Conservation (phyloP, 73 alveolate genomes). For the Paramecium sonneborni region DNA sequence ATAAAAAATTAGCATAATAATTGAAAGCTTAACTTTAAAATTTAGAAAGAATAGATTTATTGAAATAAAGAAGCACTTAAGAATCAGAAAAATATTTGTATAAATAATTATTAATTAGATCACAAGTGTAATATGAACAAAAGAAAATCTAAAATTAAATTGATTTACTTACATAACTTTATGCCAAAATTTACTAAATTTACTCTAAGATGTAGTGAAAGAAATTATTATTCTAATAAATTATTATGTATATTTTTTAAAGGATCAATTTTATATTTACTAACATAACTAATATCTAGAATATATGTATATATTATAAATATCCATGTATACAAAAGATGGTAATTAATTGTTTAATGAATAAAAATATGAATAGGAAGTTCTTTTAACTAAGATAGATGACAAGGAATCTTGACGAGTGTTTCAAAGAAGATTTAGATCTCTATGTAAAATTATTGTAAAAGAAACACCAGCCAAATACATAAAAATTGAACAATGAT, state of each 20-base stretch:
- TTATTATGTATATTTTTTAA: neutral
- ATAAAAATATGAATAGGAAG: slow-evolving; percentile 23
- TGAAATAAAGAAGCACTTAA: slow-evolving; percentile 7
- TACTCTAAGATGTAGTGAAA: slow-evolving; percentile 10
- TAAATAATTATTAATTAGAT: neutral
- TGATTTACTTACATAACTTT: neutral
- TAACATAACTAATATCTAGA: too few relatives aligned
- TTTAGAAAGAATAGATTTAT: slow-evolving; percentile 41
- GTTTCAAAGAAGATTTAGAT: slow-evolving; percentile 1
- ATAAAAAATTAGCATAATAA: neutral
- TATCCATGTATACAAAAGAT: neutral
- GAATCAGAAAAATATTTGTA: slow-evolving; percentile 24
- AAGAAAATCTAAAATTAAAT: neutral
- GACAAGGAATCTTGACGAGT: slow-evolving; percentile 22
- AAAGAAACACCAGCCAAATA: neutral
- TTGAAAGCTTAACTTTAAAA: slow-evolving; percentile 22
- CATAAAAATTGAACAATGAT: neutral
- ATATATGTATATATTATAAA: neutral
- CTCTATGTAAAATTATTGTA: neutral
- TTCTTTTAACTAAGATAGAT: slow-evolving; percentile 27
- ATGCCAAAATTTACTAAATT: neutral
- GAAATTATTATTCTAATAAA: neutral
- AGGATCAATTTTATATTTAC: too few relatives aligned
- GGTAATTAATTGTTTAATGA: neutral
- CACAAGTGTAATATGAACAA: neutral